Conservation (phyloP, 306 rosid genomes). For the Pterocarpus macrocarpus region DNA sequence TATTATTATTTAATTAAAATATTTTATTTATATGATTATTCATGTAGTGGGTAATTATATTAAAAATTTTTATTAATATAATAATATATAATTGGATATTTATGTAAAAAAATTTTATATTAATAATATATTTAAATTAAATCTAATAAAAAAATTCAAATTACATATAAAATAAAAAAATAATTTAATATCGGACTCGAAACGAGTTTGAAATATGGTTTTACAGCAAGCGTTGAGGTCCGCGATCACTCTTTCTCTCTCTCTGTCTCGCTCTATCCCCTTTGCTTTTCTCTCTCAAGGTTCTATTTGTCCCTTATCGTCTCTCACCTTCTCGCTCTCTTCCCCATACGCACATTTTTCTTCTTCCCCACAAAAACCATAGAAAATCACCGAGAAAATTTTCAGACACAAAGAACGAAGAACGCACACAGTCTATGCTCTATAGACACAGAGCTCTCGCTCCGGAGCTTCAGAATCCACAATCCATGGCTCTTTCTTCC, state of each 20-base stretch:
- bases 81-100: too few species aligned
- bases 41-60: too few species aligned
- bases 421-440: too few species aligned
- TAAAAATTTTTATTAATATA: too few species aligned
- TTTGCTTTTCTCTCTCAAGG: slow-evolving; percentile 39
- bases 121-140: too few species aligned
- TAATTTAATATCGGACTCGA: slow-evolving; percentile 62
- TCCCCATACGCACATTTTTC: slow-evolving; percentile 60
- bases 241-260: slow-evolving; percentile 60
- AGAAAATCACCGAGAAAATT: too few species aligned
- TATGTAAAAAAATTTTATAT: too few species aligned
- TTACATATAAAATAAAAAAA: neutral
- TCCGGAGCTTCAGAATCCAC: neutral
- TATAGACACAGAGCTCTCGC: too few species aligned
- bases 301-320: slow-evolving; percentile 52
- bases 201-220: slow-evolving; percentile 49
- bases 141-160: too few species aligned
- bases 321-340: slow-evolving; percentile 50
- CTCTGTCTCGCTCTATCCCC: slow-evolving; percentile 15
- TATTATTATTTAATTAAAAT: too few species aligned
- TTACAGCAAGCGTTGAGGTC: slow-evolving; percentile 65
- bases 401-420: too few species aligned
- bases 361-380: neutral
- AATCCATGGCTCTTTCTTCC: slow-evolving; percentile 32
- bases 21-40: too few species aligned